Conservation (phyloP, 2,329 filamentous ascomycete genomes). For the Rhinocladiella mackenziei region DNA sequence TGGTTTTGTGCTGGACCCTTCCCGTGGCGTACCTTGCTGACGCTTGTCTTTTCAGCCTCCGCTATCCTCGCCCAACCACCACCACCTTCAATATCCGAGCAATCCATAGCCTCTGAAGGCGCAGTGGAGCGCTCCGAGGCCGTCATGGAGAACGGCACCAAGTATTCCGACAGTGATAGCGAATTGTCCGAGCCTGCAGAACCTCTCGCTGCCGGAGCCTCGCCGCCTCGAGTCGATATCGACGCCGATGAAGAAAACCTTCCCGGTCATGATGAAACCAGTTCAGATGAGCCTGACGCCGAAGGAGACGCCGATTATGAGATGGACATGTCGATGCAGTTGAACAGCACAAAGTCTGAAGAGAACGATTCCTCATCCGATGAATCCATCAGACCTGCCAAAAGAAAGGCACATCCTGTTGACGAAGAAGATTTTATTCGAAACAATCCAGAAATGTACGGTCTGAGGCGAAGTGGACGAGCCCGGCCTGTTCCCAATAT, state of each 20-base stretch:
- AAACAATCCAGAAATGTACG: slow-evolving; percentile 92
- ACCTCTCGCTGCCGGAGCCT: slow-evolving; percentile 49
- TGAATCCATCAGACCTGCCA: slow-evolving; percentile 64
- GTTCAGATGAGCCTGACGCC: slow-evolving; percentile 39
- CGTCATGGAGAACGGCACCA: slow-evolving; percentile 41
- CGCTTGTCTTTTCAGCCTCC: slow-evolving; percentile 25
- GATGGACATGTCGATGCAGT: slow-evolving; percentile 55
- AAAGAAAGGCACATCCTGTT: slow-evolving; percentile 65
- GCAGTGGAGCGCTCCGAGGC: slow-evolving; percentile 53
- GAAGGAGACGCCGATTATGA: slow-evolving; percentile 67
- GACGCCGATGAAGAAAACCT: slow-evolving; percentile 44
- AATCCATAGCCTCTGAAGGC: slow-evolving; percentile 60
- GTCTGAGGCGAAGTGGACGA: slow-evolving; percentile 79
- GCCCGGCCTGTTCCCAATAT: slow-evolving; percentile 60
- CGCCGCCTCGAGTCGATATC: slow-evolving; percentile 40
- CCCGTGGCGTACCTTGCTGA: slow-evolving; percentile 28
- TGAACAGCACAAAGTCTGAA: slow-evolving; percentile 53
- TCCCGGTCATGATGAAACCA: slow-evolving; percentile 37
- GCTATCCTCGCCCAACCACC: slow-evolving; percentile 19
- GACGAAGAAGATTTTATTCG: slow-evolving; percentile 74
- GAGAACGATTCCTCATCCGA: slow-evolving; percentile 58
- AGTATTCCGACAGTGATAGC: slow-evolving; percentile 61
- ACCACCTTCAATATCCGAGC: slow-evolving; percentile 20
- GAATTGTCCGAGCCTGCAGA: slow-evolving; percentile 71
- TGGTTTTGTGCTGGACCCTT: slow-evolving; percentile 6